Base-by-base conservation (phyloP, 805 yeast genomes). In the Maudiozyma saulgeensis region DNA sequence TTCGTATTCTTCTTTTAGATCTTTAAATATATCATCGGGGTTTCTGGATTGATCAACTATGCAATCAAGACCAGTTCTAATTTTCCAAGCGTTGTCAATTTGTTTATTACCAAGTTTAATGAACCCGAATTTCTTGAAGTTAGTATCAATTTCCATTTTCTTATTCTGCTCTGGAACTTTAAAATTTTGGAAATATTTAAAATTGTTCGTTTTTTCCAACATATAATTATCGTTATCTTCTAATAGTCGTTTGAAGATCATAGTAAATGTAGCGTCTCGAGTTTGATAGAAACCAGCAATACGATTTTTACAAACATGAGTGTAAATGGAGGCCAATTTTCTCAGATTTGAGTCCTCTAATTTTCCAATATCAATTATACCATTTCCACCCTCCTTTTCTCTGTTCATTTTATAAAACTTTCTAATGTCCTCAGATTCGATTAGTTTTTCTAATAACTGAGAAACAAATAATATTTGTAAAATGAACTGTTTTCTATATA, bases 11-110 rank as follows among this genome's bases (percentile, higher is more conserved):
- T 49, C 50, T 19, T 49, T 49, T 23, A 63, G 41, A 6, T 49
- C 42, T 3, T 51, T 52, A 41, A 53, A 62, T 13, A 56, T 18
- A 6, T 59, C 60, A 31, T 55, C 44, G 1, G 72, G 66, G 31
- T 57, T 52, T 3, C 41, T 43, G 2, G 47, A 42, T n/a, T 52
- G 47, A n/a, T 54, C 59, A 37, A 50, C 42, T 34, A 74, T 58
- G n/a, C 51, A 41, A 1, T 65, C 64, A 15, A 75, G 44, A 0
- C 79, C 80, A 2, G 73, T 70, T 11, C 56, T 53, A 5, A 64
- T 63, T 45, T 67, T 71, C 77, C 76, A 73, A 6, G 59, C 59
- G 43, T 53, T 59, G 44, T 51, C 64, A 2, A 66, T 55, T 34
- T 58, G 56, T 48, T 63, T 64, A 46, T 62, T 63, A 19, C 69